Evolutionary conservation across 345 rosid species (phyloP).

Genomic region (Mallotus nudiflorus): DNA sequence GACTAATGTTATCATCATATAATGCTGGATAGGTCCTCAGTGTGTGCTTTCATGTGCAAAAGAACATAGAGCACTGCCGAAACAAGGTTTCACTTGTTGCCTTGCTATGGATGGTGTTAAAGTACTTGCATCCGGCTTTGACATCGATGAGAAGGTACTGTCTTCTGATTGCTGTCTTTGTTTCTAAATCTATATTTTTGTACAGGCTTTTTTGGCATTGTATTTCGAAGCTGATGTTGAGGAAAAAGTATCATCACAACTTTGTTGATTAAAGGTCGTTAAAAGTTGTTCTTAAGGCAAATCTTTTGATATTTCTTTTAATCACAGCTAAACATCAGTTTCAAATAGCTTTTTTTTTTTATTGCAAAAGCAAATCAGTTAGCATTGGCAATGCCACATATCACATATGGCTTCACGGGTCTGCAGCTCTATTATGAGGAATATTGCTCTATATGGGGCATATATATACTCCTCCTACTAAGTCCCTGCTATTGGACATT

Average conservation of each 20-base stretch:
- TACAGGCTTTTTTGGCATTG: background rate
- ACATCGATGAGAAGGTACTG: conserved; percentile 82
- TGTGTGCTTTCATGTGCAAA: conserved; percentile 88
- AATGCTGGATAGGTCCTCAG: conserved; percentile 67
- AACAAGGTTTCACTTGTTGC: conserved; percentile 79
- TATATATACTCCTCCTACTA: background rate
- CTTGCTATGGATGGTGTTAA: conserved; percentile 92
- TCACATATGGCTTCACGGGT: too few species aligned
- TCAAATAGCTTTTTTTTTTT: too few species aligned
- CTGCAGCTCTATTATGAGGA: background rate
- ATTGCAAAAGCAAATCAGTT: too few species aligned
- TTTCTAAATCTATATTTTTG: background rate
- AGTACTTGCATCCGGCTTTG: conserved; percentile 88
- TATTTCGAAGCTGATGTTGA: too few species aligned
- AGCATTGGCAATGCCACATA: too few species aligned
- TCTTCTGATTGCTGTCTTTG: too few species aligned
- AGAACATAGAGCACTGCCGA: conserved; percentile 73
- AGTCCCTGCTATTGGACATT: background rate
- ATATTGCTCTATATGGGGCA: background rate
- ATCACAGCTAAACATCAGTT: too few species aligned
- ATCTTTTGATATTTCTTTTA: too few species aligned
- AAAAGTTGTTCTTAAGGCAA: too few species aligned
- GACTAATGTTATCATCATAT: background rate
- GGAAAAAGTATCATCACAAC: too few species aligned
- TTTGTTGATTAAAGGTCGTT: too few species aligned